Evolutionary conservation across 805 yeast species (phyloP), one percentile per base, ranked within the genome.

Genomic region (Lipomyces anomalus): DNA sequence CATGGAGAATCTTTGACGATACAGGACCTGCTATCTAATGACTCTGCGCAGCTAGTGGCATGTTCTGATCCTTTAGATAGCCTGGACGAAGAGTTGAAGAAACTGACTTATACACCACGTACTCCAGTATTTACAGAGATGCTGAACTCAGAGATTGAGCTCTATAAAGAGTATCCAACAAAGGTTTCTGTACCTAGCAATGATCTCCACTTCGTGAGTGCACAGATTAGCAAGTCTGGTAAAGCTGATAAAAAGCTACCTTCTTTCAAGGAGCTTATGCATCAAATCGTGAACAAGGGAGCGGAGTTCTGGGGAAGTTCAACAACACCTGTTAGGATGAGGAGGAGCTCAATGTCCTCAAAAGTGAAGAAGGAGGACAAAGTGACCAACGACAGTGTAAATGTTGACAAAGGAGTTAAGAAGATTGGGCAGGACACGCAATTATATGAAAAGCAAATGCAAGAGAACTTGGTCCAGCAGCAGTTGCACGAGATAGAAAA

Each of bases 1-100:
- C 82, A 80, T 4, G 99, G 99, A 7, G 88, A 83, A 60, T 76
- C 86, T 0, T 58, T 84, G 13, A 79, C 79, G 52, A 87, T 92
- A 21, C 13, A n/a, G 3, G 17, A 40, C 13, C 23, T 50, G 20
- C 23, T 34, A 18, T 11, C 9, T 7, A 13, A 16, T n/a, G 37
- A 21, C 49, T 47, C 17, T 17, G 23, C 6, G 20, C 45, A 2
- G n/a, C 29, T 5, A 37, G 48, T 3, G 40, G 42, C 18, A 21
- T 40, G 43, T 22, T 9, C 35, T 6, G 34, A 44, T 28, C 22
- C 16, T 6, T 38, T 30, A 6, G 35, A 40, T 21, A 45, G 48
- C 40, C 34, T 50, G 24, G 30, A 34, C 16, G 23, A 26, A 6
- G 28, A 35, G 23, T 9, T 26, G 11, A 26, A 26, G 30, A 26